Percentiles rank a stretch among this genome's conserved stretches.
Evolutionary conservation across 768 basidiomycete genomes (phyloP).

Genomic region (Termitomyces sp.): DNA sequence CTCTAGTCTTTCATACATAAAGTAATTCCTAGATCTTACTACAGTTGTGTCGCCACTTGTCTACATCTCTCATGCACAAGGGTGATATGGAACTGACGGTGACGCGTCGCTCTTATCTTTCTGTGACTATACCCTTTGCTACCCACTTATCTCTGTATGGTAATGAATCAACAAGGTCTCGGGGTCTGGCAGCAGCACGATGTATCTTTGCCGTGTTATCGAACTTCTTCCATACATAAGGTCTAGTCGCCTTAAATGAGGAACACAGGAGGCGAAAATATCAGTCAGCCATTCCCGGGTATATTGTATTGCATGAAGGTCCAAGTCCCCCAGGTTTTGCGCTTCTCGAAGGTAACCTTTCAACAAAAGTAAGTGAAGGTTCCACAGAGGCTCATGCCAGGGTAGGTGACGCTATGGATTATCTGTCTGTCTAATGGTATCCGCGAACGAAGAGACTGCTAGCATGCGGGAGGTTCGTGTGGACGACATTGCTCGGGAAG

Average conservation of each 20-base stretch:
- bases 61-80: neutral
- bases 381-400: neutral
- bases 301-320: neutral
- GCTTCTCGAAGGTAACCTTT: neutral
- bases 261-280: neutral
- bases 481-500: neutral
- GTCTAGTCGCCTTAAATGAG: neutral
- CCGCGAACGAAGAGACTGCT: neutral
- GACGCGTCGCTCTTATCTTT: too few relatives aligned
- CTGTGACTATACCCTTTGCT: too few relatives aligned
- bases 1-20: neutral
- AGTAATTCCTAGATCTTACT: neutral
- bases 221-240: neutral
- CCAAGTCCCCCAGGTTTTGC: neutral
- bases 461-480: neutral
- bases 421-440: neutral
- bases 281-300: neutral
- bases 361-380: neutral
- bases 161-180: neutral
- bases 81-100: neutral
- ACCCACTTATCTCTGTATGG: neutral
- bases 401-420: neutral
- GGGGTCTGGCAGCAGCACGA: neutral
- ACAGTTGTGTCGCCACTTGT: neutral
- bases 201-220: too few relatives aligned